Conservation (phyloP, 2,329 filamentous ascomycete species). For the Curvularia hawaiiensis region DNA sequence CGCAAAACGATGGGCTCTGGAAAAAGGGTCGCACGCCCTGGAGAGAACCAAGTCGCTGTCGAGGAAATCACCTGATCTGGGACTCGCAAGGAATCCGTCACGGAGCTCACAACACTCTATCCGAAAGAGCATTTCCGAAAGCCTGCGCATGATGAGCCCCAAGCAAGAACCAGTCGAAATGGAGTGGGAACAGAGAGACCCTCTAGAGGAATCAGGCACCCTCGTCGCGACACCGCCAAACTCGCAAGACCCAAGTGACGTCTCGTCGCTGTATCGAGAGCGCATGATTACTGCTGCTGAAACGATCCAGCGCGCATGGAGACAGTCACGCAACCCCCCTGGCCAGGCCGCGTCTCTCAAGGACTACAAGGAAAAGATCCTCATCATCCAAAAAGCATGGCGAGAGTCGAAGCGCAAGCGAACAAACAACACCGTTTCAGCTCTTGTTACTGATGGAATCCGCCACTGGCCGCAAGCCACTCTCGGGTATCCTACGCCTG, state of each 20-base stretch:
- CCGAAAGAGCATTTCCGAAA: constrained; percentile 43
- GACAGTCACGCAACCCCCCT: constrained; percentile 24
- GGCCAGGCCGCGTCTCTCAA: constrained; percentile 32
- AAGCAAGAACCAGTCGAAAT: constrained; percentile 35
- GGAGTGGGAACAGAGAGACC: constrained; percentile 37
- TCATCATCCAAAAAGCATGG: constrained; percentile 47
- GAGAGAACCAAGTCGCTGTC: constrained; percentile 42
- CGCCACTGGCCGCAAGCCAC: constrained; percentile 44
- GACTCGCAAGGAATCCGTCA: constrained; percentile 38
- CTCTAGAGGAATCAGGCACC: constrained; percentile 38
- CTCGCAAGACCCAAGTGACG: constrained; percentile 35
- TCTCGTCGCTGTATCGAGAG: constrained; percentile 33
- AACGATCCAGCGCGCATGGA: constrained; percentile 45
- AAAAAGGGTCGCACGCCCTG: constrained; percentile 43
- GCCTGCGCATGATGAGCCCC: constrained; percentile 35
- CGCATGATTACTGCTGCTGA: constrained; percentile 38
- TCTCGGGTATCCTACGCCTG: constrained; percentile 41
- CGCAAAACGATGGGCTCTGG: constrained; percentile 44
- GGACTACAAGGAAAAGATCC: constrained; percentile 48
- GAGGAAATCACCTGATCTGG: constrained; percentile 36
- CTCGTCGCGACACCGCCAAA: constrained; percentile 36
- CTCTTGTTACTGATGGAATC: constrained; percentile 38
- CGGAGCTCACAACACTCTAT: constrained; percentile 41
- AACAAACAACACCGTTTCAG: constrained; percentile 37
- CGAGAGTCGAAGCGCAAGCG: constrained; percentile 40